These are phyloP conservation scores for Metschnikowia gelsemii DNA, from an alignment of 805 yeast species.

Conservation along the genomic window DNA sequence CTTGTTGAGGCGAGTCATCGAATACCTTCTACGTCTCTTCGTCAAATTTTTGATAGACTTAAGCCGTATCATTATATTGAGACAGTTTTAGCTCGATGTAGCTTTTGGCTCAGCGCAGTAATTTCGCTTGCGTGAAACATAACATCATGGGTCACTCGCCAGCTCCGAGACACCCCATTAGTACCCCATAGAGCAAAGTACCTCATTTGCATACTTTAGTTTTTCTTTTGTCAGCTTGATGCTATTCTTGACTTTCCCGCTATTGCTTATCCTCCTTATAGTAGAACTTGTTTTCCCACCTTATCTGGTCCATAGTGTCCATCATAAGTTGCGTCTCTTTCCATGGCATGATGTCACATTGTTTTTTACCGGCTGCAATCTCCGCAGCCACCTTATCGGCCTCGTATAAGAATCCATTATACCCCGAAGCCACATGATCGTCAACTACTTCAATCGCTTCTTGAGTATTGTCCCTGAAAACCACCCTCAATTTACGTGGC, in stretches of 20 bases:
- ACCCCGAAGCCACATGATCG: constrained; percentile 28
- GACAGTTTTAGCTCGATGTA: no score
- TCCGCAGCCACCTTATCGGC: constrained; percentile 54
- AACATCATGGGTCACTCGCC: no score
- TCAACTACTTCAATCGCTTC: constrained; percentile 31
- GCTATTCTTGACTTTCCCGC: not conserved
- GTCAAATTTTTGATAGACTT: no score
- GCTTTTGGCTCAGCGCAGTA: no score
- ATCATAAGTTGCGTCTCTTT: constrained; percentile 48
- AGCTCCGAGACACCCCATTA: no score
- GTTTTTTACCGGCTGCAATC: constrained; percentile 37
- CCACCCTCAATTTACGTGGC: constrained; percentile 32
- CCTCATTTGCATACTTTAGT: no score
- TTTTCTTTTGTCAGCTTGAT: no score
- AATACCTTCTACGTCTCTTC: no score
- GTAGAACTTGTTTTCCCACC: constrained; percentile 43
- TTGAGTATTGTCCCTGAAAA: constrained; percentile 26
- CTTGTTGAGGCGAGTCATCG: no score
- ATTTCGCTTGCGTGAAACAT: no score
- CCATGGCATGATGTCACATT: constrained; percentile 40
- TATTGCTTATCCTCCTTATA: constrained; percentile 39
- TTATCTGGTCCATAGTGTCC: constrained; percentile 47
- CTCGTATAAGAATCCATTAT: constrained; percentile 54
- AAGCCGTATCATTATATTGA: no score
- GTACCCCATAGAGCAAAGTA: no score